Evolutionary conservation across 805 yeast genomes (phyloP), one percentile per base, ranked within the genome.

Genomic region (Kazachstania viticola): DNA sequence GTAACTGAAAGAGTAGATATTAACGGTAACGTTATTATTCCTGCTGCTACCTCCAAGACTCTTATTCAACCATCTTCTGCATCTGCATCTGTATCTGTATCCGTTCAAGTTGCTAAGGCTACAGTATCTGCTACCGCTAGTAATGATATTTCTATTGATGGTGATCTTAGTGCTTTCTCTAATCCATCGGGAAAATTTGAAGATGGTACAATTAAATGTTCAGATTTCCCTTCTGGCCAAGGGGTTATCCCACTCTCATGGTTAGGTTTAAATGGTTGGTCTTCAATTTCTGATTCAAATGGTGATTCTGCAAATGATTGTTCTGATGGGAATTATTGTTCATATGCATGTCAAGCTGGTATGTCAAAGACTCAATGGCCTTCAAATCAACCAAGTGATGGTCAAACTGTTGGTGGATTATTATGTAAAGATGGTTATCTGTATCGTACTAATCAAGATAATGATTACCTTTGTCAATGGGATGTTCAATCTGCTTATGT

Each of bases 281-380:
- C 70, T 21, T 54, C 58, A 14, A 41, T 57, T 28, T 51, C 49
- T 44, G 42, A 46, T 41, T 24, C 42, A 28, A 47, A 50, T 39
- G 74, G 83, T 41, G 71, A 83, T 40, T 68, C 79, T 32, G 65
- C 70, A 34, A 58, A 65, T 29, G 50, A 70, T 29, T 88, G 98
- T 69, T 58, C 65, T 41, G 95, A 87, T 46, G 97, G 96, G 37
- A 73, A 73, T 51, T 84, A 82, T 75, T 88, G 98, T 66, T 88
- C 97, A 37, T 88, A 88, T 63, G 94, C 97, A 38, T 88, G 98
- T 69, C 93, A 85, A 67, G 75, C 95, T 27, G 98, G 97, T 72
- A 83, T 84, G 95, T 83, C 96, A 52, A 88, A 88, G 75, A 84
- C 96, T 35, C 98, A 88, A 68, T 88, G 94, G 94, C 97, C 97